Conservation (phyloP, 495 filamentous ascomycete genomes). For the Aspergillus mulundensis region DNA sequence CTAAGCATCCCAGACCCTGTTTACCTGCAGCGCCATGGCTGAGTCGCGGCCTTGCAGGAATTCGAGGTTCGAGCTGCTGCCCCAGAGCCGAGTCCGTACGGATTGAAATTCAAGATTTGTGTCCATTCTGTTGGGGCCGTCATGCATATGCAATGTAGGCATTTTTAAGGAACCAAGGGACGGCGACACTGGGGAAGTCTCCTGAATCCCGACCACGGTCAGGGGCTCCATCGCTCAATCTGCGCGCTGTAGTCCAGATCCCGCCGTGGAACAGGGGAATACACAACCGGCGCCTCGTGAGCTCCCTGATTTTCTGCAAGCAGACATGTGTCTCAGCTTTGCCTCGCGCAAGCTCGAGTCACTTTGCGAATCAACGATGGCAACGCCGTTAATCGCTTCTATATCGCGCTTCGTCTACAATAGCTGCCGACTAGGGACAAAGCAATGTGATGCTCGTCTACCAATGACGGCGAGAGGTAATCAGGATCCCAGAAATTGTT, state of each 20-base stretch:
- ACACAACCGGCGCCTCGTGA: not conserved
- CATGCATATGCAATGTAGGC: constrained; percentile 1
- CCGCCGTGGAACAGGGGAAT: not conserved
- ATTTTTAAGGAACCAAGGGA: not conserved
- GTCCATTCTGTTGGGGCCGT: not conserved
- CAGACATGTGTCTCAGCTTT: constrained; percentile 2
- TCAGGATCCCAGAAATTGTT: constrained; percentile 3
- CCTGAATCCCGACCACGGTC: not conserved
- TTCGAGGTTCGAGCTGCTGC: constrained; percentile 1
- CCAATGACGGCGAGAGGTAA: constrained; percentile 10
- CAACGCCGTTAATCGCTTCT: not conserved
- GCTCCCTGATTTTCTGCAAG: not conserved
- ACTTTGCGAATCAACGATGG: not conserved
- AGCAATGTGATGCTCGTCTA: not conserved
- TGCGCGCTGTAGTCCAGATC: constrained; percentile 1
- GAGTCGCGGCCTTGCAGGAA: constrained; percentile 12
- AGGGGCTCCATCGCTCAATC: not conserved
- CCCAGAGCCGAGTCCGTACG: not conserved
- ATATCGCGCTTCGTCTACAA: constrained; percentile 1
- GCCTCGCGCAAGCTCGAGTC: constrained; percentile 10
- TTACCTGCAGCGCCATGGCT: constrained; percentile 15
- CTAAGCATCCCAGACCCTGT: constrained; percentile 20
- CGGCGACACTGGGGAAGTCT: not conserved
- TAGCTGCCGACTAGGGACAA: not conserved
- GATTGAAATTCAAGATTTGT: not conserved